Base-by-base conservation (phyloP, 768 basidiomycete species). In the Trametes gibbosa region DNA sequence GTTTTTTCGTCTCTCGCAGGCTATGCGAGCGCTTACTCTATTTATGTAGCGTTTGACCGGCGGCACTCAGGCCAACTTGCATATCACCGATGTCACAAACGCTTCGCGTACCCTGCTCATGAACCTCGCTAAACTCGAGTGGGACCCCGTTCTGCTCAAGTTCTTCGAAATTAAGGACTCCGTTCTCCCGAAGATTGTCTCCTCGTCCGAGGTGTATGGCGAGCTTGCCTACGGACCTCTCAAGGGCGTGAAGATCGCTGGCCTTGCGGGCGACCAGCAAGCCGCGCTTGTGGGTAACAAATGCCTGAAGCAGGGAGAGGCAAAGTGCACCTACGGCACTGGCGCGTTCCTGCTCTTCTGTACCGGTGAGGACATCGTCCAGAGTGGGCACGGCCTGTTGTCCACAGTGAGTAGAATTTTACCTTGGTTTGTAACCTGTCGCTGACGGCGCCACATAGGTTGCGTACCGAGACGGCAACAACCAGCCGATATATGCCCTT, bases 251-350 rank as follows among this genome's bases (percentile, higher is more conserved):
- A 88, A 88, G 9, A 92, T 99, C 53, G 95, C 87, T 37, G 96
- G 96, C 21, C 84, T 98, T 47, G 86, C 96, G 8, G 97, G 97
- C n/a, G 97, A 99, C 70, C 97, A 99, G 75, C 97, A 99, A 72
- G 97, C 90, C 5, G 96, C 96, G 23, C 77, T 99, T 23, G 85
- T 98, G 50, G 97, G 96, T 0, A 98, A 99, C 77, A 98, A 97
- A 73, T 98, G 97, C 69, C 73, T 99, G 53, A 78, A 69, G n/a
- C 79, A 83, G 63, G 96, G 96, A 17, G 90, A 98, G 71, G 96
- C 95, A 2, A 99, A 99, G 75, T 97, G 95, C 74, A 99, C 97
- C 4, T 99, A 96, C 66, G 96, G 96, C 24, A 98, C 96, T 1
- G 96, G 97, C 29, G 94, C 94, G 37, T 99, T 99, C 79, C 77